phyloP scores from a whole-genome alignment of 306 rosid species.

The Quercus berberidifolia region DNA sequence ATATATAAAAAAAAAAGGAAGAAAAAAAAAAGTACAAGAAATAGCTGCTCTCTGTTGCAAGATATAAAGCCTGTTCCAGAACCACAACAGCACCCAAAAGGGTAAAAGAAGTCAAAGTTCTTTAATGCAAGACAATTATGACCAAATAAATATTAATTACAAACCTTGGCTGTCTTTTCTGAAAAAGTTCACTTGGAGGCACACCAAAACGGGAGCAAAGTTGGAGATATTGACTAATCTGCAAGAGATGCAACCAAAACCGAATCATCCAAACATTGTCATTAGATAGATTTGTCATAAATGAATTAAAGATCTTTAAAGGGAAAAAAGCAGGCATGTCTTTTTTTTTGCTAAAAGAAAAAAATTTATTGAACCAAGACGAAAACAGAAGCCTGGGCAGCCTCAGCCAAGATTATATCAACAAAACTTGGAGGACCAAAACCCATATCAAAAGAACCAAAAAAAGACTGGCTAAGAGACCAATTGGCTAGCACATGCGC shows the following conservation, averaged over 20 bases:
- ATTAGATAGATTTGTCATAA: neutral
- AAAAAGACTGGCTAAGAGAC: no score
- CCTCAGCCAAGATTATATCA: no score
- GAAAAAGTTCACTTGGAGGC: slow-evolving; percentile 77
- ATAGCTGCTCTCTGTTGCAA: neutral
- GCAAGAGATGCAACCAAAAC: slow-evolving; percentile 28
- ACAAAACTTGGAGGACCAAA: no score
- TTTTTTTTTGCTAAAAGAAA: no score
- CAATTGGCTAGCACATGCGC: no score
- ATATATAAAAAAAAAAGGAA: no score
- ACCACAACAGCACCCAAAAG: neutral
- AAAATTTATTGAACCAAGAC: no score
- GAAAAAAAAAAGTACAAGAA: neutral
- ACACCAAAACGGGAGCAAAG: slow-evolving; percentile 67
- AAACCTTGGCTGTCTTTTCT: slow-evolving; percentile 74
- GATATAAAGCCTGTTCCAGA: neutral
- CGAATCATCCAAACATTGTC: neutral
- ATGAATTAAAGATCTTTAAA: neutral
- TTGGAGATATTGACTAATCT: slow-evolving; percentile 78
- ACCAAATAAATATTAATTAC: slow-evolving; percentile 19
- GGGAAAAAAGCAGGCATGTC: neutral
- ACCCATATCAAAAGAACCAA: no score
- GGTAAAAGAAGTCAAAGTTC: neutral
- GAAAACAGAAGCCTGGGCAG: no score
- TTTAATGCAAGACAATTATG: neutral